phyloP scores from a whole-genome alignment of 306 rosid species.

The Vicia villosa region DNA sequence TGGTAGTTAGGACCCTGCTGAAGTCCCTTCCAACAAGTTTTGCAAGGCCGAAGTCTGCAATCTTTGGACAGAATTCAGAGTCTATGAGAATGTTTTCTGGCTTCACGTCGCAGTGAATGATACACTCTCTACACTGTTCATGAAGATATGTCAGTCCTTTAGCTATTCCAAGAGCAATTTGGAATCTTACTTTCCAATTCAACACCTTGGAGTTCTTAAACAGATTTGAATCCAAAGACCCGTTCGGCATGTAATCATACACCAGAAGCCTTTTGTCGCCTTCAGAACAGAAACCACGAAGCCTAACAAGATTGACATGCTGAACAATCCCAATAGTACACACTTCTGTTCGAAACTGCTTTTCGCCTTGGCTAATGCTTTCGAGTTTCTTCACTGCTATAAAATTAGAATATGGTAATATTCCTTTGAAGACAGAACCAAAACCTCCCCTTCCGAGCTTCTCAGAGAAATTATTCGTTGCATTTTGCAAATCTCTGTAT shows the following conservation, averaged over 20 bases:
- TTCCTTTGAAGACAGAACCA: slow-evolving; percentile 78
- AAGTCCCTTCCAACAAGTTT: slow-evolving; percentile 49
- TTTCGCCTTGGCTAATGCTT: slow-evolving; percentile 87
- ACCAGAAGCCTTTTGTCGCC: no score
- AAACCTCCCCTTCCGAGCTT: slow-evolving; percentile 89
- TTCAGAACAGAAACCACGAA: no score
- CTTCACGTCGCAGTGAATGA: slow-evolving; percentile 69
- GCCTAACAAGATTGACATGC: no score
- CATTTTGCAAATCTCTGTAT: no score
- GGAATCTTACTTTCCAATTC: no score
- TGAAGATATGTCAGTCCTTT: slow-evolving; percentile 84
- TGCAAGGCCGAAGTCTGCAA: not conserved
- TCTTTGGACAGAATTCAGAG: not conserved
- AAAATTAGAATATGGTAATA: slow-evolving; percentile 62
- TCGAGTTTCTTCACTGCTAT: slow-evolving; percentile 90
- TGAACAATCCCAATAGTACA: slow-evolving; percentile 86
- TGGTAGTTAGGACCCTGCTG: slow-evolving; percentile 83
- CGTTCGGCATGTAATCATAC: no score
- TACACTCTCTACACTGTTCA: slow-evolving; percentile 86
- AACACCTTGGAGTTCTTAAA: no score
- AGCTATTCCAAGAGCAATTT: slow-evolving; percentile 78
- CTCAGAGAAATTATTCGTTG: slow-evolving; percentile 84
- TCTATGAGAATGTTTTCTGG: not conserved
- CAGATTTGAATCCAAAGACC: no score
- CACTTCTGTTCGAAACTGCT: slow-evolving; percentile 85